Base-by-base conservation (phyloP, 2,329 filamentous ascomycete genomes). In the Fusarium succisae region DNA sequence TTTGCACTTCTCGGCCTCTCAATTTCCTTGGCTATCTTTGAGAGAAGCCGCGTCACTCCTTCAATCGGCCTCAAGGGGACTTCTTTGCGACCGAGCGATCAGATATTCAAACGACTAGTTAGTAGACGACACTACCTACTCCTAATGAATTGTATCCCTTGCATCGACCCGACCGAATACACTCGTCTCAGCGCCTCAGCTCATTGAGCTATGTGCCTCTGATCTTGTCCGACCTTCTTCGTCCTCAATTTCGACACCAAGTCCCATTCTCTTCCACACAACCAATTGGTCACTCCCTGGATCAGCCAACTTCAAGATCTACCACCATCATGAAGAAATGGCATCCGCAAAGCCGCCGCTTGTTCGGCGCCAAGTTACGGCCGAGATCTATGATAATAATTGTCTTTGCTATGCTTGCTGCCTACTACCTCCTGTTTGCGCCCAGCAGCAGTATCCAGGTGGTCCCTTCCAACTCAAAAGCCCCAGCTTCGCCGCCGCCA, bases 361-460 rank as follows among this genome's bases (percentile, higher is more conserved):
- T 78, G 59, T 71, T 80, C 58, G 71, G 79, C 66, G 75, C 79
- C 71, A 79, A 84, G 63, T 79, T 84, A 51, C 81, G 85, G 66
- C 83, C 85, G 61, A 84, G 82, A 76, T 80, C 83, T 44, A 71
- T 87, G 37, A 72, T 87, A 15, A 73, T 87, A 41, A 77, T 86
- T 30, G 79, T 80, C 38, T 65, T 86, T 28, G 83, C 83, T 37
- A 76, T 82, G 41, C 72, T 84, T 26, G 80, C 82, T n/a, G 80
- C 85, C 39, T 87, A 86, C 74, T 85, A 83, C 75, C 71, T 87
- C 48, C 70, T 86, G 26, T 82, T 86, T 68, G 80, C 79, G 26
- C 80, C 82, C 20, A 69, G 76, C 20, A 76, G 80, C 15, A 78
- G 74, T 28, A 77, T 83, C 44, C 82, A 79, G 55, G 80, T 83